These are phyloP conservation scores for Musa acuminata DNA, from an alignment of 176 grass and related monocot genomes.

Conservation along the genomic window DNA sequence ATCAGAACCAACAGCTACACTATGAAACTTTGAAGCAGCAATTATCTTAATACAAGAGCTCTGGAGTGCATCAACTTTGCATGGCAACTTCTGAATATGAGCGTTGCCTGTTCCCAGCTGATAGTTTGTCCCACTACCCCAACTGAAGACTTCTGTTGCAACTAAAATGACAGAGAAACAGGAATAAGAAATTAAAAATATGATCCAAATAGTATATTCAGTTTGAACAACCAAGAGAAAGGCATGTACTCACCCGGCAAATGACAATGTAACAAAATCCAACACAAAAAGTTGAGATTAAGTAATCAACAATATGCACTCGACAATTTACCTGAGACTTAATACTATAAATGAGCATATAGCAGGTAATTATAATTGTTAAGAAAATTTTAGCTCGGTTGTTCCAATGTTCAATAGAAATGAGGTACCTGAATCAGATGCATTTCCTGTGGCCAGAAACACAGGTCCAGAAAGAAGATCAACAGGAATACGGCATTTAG, in stretches of 20 bases:
- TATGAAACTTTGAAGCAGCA: constrained; percentile 89
- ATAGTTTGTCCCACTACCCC: constrained; percentile 99
- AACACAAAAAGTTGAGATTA: background rate
- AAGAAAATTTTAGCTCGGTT: background rate
- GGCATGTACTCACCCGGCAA: background rate
- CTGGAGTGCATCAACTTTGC: constrained; percentile 95
- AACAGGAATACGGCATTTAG: constrained; percentile 70
- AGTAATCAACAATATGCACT: too few species aligned
- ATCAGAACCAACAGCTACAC: constrained; percentile 74
- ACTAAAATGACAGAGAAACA: constrained; percentile 46
- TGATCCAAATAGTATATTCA: background rate
- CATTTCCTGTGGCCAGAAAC: constrained; percentile 48
- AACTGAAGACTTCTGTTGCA: constrained; percentile 89
- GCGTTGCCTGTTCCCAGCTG: constrained; percentile 95
- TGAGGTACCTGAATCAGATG: constrained; percentile 61
- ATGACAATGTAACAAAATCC: background rate
- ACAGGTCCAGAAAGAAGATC: constrained; percentile 92
- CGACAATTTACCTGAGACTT: too few species aligned
- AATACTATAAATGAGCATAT: too few species aligned
- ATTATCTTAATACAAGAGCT: constrained; percentile 62
- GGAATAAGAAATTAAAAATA: too few species aligned
- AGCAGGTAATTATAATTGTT: background rate
- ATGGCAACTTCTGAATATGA: constrained; percentile 94
- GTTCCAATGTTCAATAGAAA: constrained; percentile 12
- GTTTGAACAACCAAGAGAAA: constrained; percentile 9